These are phyloP conservation scores for Candida michaelii DNA, from an alignment of 805 yeast genomes.

Conservation along the genomic window DNA sequence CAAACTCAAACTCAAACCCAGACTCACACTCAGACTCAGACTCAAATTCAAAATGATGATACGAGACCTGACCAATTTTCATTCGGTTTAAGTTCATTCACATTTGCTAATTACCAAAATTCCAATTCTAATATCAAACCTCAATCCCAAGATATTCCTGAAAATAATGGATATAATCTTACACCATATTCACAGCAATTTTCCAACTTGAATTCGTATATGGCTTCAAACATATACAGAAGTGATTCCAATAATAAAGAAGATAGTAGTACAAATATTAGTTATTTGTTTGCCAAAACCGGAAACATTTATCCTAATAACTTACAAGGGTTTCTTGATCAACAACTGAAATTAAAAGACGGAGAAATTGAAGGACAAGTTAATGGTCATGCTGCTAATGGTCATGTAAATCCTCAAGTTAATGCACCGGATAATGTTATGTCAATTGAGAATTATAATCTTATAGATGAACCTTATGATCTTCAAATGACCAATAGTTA, in stretches of 20 bases:
- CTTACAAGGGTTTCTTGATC: slow-evolving; percentile 3
- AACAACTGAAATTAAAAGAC: slow-evolving; percentile 10
- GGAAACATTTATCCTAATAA: slow-evolving; percentile 5
- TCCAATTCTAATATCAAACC: slow-evolving; percentile 6
- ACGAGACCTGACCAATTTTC: slow-evolving; percentile 25
- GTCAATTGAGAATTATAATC: not conserved
- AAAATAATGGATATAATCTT: not conserved
- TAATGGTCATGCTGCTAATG: not conserved
- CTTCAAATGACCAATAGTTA: slow-evolving; percentile 2
- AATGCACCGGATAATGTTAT: not conserved
- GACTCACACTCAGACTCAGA: slow-evolving; percentile 18
- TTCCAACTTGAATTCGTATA: not conserved
- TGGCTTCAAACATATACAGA: slow-evolving; percentile 1
- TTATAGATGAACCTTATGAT: not conserved
- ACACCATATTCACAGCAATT: slow-evolving; percentile 2
- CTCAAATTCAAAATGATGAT: slow-evolving; percentile 13
- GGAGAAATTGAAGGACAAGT: slow-evolving; percentile 9
- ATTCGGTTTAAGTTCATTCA: slow-evolving; percentile 35
- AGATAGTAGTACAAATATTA: slow-evolving; percentile 4
- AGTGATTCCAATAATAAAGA: slow-evolving; percentile 2
- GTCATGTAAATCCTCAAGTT: too few species aligned
- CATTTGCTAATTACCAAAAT: slow-evolving; percentile 24
- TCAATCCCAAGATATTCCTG: not conserved
- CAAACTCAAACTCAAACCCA: too few species aligned
- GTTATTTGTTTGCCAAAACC: slow-evolving; percentile 5